Evolutionary conservation across 805 yeast genomes (phyloP), one percentile per base, ranked within the genome.

Genomic region (Kurtzmaniella cleridarum): DNA sequence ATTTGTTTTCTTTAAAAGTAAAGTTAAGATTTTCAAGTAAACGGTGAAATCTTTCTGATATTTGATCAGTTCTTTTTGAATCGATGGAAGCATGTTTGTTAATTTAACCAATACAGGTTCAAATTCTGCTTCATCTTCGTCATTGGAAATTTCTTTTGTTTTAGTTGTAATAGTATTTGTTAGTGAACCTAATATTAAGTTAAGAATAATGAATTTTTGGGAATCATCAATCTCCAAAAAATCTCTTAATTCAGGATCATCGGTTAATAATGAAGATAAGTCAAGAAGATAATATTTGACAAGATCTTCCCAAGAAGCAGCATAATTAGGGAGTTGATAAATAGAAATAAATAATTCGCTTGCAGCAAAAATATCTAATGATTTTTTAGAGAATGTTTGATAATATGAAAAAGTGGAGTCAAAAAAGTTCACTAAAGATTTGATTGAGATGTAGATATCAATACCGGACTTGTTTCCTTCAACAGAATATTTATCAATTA

Each of bases 211-310:
- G 2, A 47, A 36, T 20, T 49, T 47, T 17, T 59, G 61, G 13
- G 50, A 44, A 10, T 51, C 45, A 26, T 50, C 59, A 16, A 78
- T 44, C 5, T 56, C 57, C 1, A 55, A 50, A 30, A 60, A 63
- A 18, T 53, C 53, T 14, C 35, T 35, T 6, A 35, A 41, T 2
- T 47, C 42, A 38, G 46, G 42, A 5, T 50, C 54, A 2, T 45
- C 40, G 3, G 36, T 11, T 5, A 32, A 41, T 33, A 65, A 40
- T 1, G 73, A 55, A 0, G 76, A 65, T 2, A 65, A 34, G 48
- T 78, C 86, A 33, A 65, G 60, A 14, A 71, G 47, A 3, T 71
- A 50, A 45, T 69, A 75, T 2, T 63, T 56, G 1, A 71, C 44
- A 10, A 76, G 48, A 14, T 60, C 46, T 35, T 68, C 71, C 78